phyloP scores from a whole-genome alignment of 805 yeast species.

The Starmerella scarabaei region DNA sequence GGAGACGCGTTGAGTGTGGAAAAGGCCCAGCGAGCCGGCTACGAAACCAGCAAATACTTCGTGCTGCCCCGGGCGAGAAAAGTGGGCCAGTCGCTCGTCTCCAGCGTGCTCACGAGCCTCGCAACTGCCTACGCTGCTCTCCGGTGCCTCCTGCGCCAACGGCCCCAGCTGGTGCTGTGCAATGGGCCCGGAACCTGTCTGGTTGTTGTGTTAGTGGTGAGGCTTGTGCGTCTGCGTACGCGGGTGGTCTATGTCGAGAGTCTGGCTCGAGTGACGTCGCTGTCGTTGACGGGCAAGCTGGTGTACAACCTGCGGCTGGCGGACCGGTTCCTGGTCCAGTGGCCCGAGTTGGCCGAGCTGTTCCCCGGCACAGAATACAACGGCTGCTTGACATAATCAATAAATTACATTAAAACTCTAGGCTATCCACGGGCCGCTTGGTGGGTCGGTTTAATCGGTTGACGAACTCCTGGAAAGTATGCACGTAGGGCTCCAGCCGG shows the following conservation, averaged over 20 bases:
- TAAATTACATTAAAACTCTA: slow-evolving; percentile 17
- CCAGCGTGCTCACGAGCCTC: slow-evolving; percentile 37
- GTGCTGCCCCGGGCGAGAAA: slow-evolving; percentile 44
- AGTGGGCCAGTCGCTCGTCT: slow-evolving; percentile 42
- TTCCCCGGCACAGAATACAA: slow-evolving; percentile 56
- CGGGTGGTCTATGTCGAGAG: slow-evolving; percentile 72
- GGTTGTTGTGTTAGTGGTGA: slow-evolving; percentile 35
- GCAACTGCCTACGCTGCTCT: slow-evolving; percentile 28
- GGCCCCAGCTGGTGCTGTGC: slow-evolving; percentile 35
- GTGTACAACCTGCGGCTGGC: slow-evolving; percentile 58
- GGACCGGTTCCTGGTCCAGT: slow-evolving; percentile 77
- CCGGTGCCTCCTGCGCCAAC: slow-evolving; percentile 25
- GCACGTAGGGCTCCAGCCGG: slow-evolving; percentile 56
- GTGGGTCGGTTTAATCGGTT: slow-evolving; percentile 38
- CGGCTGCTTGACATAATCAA: slow-evolving; percentile 55
- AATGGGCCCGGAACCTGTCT: slow-evolving; percentile 83
- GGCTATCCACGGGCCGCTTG: slow-evolving; percentile 28
- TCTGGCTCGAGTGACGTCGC: slow-evolving; percentile 60
- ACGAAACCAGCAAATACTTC: slow-evolving; percentile 9
- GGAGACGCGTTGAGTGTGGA: slow-evolving; percentile 40
- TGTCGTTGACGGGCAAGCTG: slow-evolving; percentile 67
- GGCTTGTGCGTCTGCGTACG: slow-evolving; percentile 29
- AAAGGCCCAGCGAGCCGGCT: slow-evolving; percentile 19
- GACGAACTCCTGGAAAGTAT: slow-evolving; percentile 53
- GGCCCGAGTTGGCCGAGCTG: slow-evolving; percentile 47